Percentiles rank a stretch among this genome's conserved stretches.
Conservation (phyloP, 176 grass and related monocot genomes). For the Carex littledalei region DNA sequence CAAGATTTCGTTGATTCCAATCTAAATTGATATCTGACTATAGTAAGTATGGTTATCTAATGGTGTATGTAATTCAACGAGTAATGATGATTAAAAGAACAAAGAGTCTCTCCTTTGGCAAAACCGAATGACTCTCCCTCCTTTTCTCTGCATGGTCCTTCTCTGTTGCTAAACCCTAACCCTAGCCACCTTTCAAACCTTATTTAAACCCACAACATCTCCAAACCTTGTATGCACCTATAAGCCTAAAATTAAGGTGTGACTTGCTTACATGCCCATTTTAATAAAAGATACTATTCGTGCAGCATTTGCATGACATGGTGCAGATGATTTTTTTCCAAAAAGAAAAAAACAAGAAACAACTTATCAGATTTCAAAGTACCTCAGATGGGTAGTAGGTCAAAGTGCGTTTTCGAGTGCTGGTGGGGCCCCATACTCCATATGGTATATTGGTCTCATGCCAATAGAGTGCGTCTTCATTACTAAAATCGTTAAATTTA, state of each 20-base stretch:
- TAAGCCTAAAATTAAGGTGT: not conserved
- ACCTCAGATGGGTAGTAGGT: conserved; percentile 94
- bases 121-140: not conserved
- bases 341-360: not conserved
- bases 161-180: not conserved
- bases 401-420: conserved; percentile 55
- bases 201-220: not conserved
- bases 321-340: not conserved
- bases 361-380: conserved; percentile 13
- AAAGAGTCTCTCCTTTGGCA: not conserved
- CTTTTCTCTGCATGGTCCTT: not conserved
- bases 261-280: not conserved
- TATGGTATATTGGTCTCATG: conserved; percentile 98
- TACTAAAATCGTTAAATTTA: conserved; percentile 82
- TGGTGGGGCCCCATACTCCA: conserved; percentile 67
- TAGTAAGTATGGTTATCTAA: not conserved
- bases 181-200: not conserved
- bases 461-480: conserved; percentile 90
- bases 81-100: not conserved
- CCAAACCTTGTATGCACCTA: not conserved
- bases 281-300: not conserved
- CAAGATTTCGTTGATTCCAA: not conserved
- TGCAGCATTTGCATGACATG: not conserved
- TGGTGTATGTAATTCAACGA: not conserved
- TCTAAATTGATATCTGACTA: not conserved